Conservation (phyloP, 441 rosid genomes). For the Pelargonium citronellum region DNA sequence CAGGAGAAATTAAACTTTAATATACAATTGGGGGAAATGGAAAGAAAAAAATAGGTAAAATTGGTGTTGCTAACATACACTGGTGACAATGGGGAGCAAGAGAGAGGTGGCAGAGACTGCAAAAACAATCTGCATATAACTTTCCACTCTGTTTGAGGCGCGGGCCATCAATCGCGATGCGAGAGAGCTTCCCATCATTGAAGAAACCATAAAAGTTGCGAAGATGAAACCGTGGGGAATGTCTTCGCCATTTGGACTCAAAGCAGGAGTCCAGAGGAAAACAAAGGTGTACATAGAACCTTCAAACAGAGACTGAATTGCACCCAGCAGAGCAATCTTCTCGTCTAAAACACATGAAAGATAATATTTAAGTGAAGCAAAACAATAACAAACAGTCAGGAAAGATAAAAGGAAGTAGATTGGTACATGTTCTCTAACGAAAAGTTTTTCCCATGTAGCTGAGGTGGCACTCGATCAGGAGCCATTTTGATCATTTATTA, state of each 20-base stretch:
- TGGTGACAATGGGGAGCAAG: constrained; percentile 79
- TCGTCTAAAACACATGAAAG: constrained; percentile 50
- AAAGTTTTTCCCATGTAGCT: background rate
- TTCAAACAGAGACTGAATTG: constrained; percentile 92
- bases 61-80: constrained; percentile 38
- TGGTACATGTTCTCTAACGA: background rate
- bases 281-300: constrained; percentile 99
- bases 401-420: background rate
- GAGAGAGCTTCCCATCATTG: constrained; percentile 93
- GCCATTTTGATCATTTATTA: too few species aligned
- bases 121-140: constrained; percentile 95
- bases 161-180: constrained; percentile 89
- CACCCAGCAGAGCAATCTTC: constrained; percentile 92
- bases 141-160: constrained; percentile 65
- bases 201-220: constrained; percentile 94
- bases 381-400: background rate
- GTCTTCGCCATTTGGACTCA: constrained; percentile 87
- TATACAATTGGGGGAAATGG: background rate
- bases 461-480: too few species aligned
- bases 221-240: constrained; percentile 98
- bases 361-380: constrained; percentile 7
- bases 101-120: constrained; percentile 73
- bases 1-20: constrained; percentile 16
- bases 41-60: constrained; percentile 4
- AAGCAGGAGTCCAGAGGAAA: constrained; percentile 95